Conservation (phyloP, 345 rosid genomes). For the Sisymbrium irio region DNA sequence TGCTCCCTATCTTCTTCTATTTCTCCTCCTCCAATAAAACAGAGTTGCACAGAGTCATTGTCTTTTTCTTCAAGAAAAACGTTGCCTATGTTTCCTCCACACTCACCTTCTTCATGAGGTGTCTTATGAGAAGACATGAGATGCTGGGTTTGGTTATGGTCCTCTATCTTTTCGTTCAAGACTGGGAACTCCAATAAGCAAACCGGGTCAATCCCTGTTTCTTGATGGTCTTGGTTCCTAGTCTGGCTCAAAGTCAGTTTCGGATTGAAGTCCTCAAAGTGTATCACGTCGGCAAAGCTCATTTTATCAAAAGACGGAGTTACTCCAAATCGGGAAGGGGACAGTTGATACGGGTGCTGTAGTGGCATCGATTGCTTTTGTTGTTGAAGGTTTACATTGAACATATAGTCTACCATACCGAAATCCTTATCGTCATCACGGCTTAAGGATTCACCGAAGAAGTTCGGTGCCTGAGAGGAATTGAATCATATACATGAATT, state of each 20-base stretch:
- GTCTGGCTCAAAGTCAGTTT: constrained; percentile 63
- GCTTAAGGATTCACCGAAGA: constrained; percentile 45
- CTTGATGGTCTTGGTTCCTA: constrained; percentile 56
- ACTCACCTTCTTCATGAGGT: constrained; percentile 28
- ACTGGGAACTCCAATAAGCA: constrained; percentile 86
- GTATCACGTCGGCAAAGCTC: constrained; percentile 89
- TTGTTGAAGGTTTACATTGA: constrained; percentile 44
- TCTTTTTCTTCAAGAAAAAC: constrained; percentile 20
- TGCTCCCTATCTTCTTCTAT: constrained; percentile 30
- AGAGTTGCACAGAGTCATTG: constrained; percentile 46
- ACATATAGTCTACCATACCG: constrained; percentile 61
- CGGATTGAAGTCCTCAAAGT: constrained; percentile 80
- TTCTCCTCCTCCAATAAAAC: constrained; percentile 33
- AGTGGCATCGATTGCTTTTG: constrained; percentile 36
- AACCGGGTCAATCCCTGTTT: constrained; percentile 69
- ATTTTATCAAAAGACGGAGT: constrained; percentile 59
- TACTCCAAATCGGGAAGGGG: constrained; percentile 41
- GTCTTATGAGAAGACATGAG: not conserved
- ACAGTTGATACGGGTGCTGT: constrained; percentile 39
- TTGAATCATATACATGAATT: too few species aligned
- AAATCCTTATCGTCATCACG: constrained; percentile 36
- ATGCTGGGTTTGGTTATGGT: constrained; percentile 30
- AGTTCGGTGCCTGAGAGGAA: constrained; percentile 46
- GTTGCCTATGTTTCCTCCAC: constrained; percentile 35
- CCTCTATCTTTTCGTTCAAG: constrained; percentile 51